Evolutionary conservation across 164 flowering plant species (phyloP).

Genomic region (Santalum album): DNA sequence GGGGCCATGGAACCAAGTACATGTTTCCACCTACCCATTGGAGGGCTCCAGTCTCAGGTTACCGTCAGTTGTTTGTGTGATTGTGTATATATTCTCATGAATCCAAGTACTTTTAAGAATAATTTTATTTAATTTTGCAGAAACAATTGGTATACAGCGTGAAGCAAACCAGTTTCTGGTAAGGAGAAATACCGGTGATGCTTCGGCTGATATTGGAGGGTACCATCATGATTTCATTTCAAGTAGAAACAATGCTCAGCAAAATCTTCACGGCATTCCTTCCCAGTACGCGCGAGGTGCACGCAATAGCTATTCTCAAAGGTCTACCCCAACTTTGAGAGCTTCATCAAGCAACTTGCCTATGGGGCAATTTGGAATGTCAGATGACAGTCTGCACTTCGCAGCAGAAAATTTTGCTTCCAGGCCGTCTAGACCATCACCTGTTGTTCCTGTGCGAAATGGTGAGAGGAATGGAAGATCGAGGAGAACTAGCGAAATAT

Average conservation of each 20-base stretch:
- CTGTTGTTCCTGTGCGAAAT: slow-evolving; percentile 33
- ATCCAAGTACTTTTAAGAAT: no score
- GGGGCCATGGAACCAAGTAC: slow-evolving; percentile 31
- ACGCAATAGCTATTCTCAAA: slow-evolving; percentile 33
- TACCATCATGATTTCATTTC: slow-evolving; percentile 22
- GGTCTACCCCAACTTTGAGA: slow-evolving; percentile 30
- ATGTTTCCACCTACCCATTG: slow-evolving; percentile 28
- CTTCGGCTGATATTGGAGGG: slow-evolving; percentile 21
- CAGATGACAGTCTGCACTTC: slow-evolving; percentile 29
- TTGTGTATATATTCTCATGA: no score
- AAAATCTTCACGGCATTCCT: slow-evolving; percentile 16
- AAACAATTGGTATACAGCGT: slow-evolving; percentile 18
- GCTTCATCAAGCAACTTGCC: slow-evolving; percentile 28
- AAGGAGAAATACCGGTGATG: slow-evolving; percentile 21
- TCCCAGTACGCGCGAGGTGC: slow-evolving; percentile 33
- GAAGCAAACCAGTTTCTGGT: slow-evolving; percentile 19
- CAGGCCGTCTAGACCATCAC: slow-evolving; percentile 34
- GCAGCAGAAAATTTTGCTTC: slow-evolving; percentile 30
- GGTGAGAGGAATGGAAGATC: slow-evolving; percentile 40
- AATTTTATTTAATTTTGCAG: slow-evolving; percentile 23
- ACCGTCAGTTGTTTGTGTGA: background rate
- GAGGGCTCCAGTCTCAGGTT: slow-evolving; percentile 30
- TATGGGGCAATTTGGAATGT: slow-evolving; percentile 22
- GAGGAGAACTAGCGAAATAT: slow-evolving; percentile 34
- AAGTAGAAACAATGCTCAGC: slow-evolving; percentile 21